Evolutionary conservation across 2,329 filamentous ascomycete species (phyloP), one percentile per base, ranked within the genome.

Genomic region (Penicillium sp.): DNA sequence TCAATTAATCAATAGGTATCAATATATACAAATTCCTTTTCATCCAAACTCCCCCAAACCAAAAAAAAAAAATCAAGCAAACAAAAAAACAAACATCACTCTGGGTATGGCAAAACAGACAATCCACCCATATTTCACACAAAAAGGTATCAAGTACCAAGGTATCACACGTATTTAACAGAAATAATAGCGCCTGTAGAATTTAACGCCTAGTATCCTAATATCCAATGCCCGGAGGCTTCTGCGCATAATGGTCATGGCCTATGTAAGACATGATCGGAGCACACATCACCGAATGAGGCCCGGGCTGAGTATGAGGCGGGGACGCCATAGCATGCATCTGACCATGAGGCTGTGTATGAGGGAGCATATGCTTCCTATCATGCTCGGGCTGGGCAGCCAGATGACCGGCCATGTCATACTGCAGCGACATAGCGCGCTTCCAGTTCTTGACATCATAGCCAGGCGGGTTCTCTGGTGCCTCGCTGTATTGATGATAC

Each of bases 371-470:
- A 26, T 54, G 50, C 42, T 59, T 67, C 12, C 50, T 51, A 44
- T 61, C 25, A 2, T 50, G 59, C 8, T 52, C 56, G 1, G 47
- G 47, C 12, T 47, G 52, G 0, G 35, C 49, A 37, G 40, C 26
- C 11, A 41, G 33, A 49, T 56, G 26, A 48, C 62, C 31, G 50
- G 56, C 14, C 60, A 64, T 56, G 51, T 60, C 64, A 53, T 70
- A 69, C 14, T 69, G 62, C n/a, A 67, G 57, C 25, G 67, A 65
- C 55, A 68, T 61, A 25, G 62, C 61, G 5, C 67, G 68, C 44
- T 67, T 66, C 68, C 69, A 73, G 17, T 62, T 56, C 56, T 68
- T 72, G 4, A 56, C 10, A 36, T 65, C 63, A 19, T 61, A 64
- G 5, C 61, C 61, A 19, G 61, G 48, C 19, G 61, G 37, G 26